phyloP scores from a whole-genome alignment of 345 rosid species.

The Noccaea bulbosa region DNA sequence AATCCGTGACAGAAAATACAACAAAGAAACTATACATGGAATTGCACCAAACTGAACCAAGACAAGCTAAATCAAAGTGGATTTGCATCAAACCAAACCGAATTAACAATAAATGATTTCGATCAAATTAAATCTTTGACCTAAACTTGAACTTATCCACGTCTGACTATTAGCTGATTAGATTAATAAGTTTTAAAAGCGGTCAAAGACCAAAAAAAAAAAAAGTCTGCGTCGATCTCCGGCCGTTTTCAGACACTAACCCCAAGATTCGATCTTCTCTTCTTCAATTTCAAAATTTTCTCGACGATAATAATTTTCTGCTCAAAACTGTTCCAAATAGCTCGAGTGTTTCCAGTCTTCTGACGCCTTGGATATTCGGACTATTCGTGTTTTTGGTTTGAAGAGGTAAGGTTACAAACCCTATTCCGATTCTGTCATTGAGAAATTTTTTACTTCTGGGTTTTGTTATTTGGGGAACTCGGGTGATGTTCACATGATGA shows the following conservation, averaged over 20 bases:
- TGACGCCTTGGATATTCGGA: constrained; percentile 10
- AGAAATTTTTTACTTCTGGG: not conserved
- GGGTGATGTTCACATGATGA: too few species aligned
- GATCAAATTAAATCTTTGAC: constrained; percentile 20
- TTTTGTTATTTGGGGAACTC: too few species aligned
- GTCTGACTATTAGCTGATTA: constrained; percentile 23
- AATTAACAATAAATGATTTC: not conserved
- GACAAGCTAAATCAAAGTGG: not conserved
- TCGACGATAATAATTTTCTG: not conserved
- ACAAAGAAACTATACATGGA: not conserved
- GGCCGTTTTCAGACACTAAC: constrained; percentile 34
- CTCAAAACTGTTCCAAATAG: not conserved
- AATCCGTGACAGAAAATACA: too few species aligned
- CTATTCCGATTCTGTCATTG: constrained; percentile 1
- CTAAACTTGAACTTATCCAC: constrained; percentile 33
- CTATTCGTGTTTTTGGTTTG: not conserved
- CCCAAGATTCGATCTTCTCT: not conserved
- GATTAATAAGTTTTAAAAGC: not conserved
- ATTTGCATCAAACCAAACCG: not conserved
- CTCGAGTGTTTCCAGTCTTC: not conserved
- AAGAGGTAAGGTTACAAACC: constrained; percentile 22
- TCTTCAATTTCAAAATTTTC: not conserved
- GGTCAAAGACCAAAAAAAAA: not conserved
- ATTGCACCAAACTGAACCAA: not conserved
- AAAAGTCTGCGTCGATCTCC: constrained; percentile 37